These are phyloP conservation scores for Hygrophoropsis aurantiaca DNA, from an alignment of 768 basidiomycete species.

Conservation along the genomic window DNA sequence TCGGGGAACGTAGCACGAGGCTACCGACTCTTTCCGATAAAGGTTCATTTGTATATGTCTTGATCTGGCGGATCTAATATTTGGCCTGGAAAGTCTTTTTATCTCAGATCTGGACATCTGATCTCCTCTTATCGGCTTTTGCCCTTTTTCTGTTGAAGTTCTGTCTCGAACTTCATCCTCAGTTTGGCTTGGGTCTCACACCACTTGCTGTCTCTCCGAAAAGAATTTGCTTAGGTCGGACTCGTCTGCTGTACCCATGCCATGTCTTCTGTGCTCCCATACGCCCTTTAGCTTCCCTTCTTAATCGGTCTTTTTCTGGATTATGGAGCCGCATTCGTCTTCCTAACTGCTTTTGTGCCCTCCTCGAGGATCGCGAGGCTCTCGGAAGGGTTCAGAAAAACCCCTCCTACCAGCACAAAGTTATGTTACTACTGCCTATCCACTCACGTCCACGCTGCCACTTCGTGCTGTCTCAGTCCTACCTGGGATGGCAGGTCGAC, in stretches of 20 bases:
- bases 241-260: too few relatives aligned
- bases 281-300: too few relatives aligned
- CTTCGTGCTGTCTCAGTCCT: slow-evolving; percentile 10
- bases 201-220: too few relatives aligned
- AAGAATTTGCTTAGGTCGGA: too few relatives aligned
- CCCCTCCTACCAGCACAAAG: slow-evolving; percentile 8
- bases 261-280: too few relatives aligned
- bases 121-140: slow-evolving; percentile 11
- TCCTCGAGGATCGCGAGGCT: background rate
- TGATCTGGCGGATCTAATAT: slow-evolving; percentile 31
- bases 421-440: slow-evolving; percentile 9
- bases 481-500: slow-evolving; percentile 15
- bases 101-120: slow-evolving; percentile 29
- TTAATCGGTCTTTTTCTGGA: too few relatives aligned
- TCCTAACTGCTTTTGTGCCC: too few relatives aligned
- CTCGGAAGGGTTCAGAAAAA: slow-evolving; percentile 3
- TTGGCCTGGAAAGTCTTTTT: slow-evolving; percentile 14
- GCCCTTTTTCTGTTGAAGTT: too few relatives aligned
- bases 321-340: too few relatives aligned
- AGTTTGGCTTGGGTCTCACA: too few relatives aligned
- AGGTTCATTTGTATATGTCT: slow-evolving; percentile 2
- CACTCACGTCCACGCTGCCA: slow-evolving; percentile 10
- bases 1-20: slow-evolving; percentile 28
- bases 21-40: slow-evolving; percentile 7
- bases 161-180: too few relatives aligned